Percentiles rank a stretch among this genome's conserved stretches.
Conservation (phyloP, 2,329 filamentous ascomycete species). For the Phaeosphaeria sp. region DNA sequence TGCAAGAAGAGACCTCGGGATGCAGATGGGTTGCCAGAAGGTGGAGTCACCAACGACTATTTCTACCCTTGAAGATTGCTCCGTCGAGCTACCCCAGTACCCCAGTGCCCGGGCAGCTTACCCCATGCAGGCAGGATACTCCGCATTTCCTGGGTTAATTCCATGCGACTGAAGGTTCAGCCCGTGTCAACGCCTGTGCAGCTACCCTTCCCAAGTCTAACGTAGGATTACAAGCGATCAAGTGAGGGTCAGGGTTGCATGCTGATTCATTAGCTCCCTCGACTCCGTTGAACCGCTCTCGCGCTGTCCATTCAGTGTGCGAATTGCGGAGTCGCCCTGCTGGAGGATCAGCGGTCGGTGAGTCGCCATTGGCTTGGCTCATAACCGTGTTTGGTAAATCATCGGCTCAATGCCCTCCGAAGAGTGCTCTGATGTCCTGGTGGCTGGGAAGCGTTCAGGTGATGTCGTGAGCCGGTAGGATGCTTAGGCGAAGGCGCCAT, state of each 20-base stretch:
- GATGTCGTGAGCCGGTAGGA: not conserved
- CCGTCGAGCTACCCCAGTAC: constrained; percentile 18
- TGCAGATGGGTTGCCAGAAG: constrained; percentile 22
- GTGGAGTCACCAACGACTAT: constrained; percentile 26
- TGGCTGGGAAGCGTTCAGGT: constrained; percentile 6
- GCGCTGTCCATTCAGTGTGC: constrained; percentile 23
- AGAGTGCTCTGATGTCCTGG: constrained; percentile 13
- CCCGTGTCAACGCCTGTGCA: constrained; percentile 13
- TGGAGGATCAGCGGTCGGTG: constrained; percentile 28
- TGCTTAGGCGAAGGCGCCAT: not conserved
- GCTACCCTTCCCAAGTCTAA: constrained; percentile 15
- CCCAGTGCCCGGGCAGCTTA: constrained; percentile 26
- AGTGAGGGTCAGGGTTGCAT: constrained; percentile 13
- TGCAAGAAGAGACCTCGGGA: constrained; percentile 18
- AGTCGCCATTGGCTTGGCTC: constrained; percentile 31
- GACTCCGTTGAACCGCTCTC: constrained; percentile 13
- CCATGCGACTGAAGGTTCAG: constrained; percentile 18
- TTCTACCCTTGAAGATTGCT: constrained; percentile 29
- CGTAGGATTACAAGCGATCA: constrained; percentile 9
- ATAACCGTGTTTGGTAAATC: constrained; percentile 15
- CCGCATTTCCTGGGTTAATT: constrained; percentile 24
- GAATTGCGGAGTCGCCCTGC: constrained; percentile 21
- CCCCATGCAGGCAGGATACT: constrained; percentile 29
- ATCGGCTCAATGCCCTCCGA: constrained; percentile 32
- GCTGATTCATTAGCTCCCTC: constrained; percentile 19